These are phyloP conservation scores for Penicillium tannophilum DNA, from an alignment of 495 filamentous ascomycete genomes.

Conservation along the genomic window DNA sequence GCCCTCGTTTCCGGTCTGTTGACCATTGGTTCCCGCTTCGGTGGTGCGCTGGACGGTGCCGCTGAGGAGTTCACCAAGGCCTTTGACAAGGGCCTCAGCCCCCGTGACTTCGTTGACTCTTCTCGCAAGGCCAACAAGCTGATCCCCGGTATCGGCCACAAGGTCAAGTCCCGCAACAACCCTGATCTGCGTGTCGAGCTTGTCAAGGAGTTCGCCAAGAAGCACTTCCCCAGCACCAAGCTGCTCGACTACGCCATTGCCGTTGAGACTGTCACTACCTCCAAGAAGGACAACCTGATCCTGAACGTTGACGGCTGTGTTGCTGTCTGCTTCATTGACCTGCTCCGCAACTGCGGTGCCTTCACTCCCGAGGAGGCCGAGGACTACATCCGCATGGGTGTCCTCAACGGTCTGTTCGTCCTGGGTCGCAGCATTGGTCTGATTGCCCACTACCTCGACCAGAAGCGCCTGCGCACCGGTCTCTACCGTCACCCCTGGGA, in stretches of 20 bases:
- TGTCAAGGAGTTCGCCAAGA: slow-evolving; percentile 97
- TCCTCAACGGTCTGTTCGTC: slow-evolving; percentile 98
- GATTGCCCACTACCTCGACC: slow-evolving; percentile 99
- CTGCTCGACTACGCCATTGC: slow-evolving; percentile 98
- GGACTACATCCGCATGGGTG: slow-evolving; percentile 79
- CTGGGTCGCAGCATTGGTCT: slow-evolving; percentile 94
- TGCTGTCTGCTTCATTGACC: slow-evolving; percentile 97
- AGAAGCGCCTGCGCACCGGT: slow-evolving; percentile 97
- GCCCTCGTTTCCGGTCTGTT: slow-evolving; percentile 94
- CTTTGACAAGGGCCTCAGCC: slow-evolving; percentile 95
- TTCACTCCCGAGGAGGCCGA: slow-evolving; percentile 66
- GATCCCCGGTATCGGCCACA: slow-evolving; percentile 98
- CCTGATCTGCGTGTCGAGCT: slow-evolving; percentile 99
- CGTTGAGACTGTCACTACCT: slow-evolving; percentile 96
- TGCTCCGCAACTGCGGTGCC: slow-evolving; percentile 96
- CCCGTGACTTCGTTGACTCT: slow-evolving; percentile 96
- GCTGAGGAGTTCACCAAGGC: slow-evolving; percentile 98
- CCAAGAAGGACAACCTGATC: slow-evolving; percentile 99
- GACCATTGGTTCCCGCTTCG: slow-evolving; percentile 97
- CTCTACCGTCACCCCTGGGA: slow-evolving; percentile 99
- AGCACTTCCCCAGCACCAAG: slow-evolving; percentile 95
- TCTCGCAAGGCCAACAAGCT: slow-evolving; percentile 99
- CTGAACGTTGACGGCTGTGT: slow-evolving; percentile 98
- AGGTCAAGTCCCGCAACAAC: slow-evolving; percentile 99
- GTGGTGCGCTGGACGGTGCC: slow-evolving; percentile 96